Percentiles rank a stretch among this genome's conserved stretches.
Conservation (phyloP, 2,329 filamentous ascomycete genomes). For the Podosphaera leucotricha region DNA sequence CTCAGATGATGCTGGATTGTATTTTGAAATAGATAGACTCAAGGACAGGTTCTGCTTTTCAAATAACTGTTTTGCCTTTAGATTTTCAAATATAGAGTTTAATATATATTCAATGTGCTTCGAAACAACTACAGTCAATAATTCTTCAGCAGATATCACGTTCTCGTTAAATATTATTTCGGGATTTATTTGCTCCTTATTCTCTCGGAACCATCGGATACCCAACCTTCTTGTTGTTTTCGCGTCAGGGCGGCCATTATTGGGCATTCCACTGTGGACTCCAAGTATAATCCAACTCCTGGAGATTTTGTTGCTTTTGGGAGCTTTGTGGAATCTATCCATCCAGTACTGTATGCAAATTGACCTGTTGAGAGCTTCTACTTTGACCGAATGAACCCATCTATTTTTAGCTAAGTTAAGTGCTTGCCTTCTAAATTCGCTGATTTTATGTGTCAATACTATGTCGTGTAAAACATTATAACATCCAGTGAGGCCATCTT, state of each 20-base stretch:
- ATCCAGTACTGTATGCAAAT: conserved; percentile 85
- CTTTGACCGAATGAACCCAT: conserved; percentile 57
- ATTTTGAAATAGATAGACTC: conserved; percentile 29
- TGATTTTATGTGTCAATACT: conserved; percentile 74
- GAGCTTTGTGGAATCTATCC: conserved; percentile 23
- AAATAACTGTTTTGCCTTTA: conserved; percentile 38
- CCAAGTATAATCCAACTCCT: conserved; percentile 89
- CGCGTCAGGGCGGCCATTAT: conserved; percentile 19
- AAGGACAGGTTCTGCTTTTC: conserved; percentile 33
- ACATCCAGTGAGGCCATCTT: conserved; percentile 52
- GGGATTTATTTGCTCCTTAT: conserved; percentile 46
- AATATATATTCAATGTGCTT: conserved; percentile 53
- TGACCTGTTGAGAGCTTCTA: conserved; percentile 60
- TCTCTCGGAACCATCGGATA: conserved; percentile 66
- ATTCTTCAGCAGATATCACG: conserved; percentile 46
- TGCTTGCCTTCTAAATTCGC: conserved; percentile 58
- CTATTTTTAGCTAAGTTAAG: conserved; percentile 39
- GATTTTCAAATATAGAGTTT: conserved; percentile 34
- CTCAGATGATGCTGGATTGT: conserved; percentile 40
- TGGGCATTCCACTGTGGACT: conserved; percentile 38
- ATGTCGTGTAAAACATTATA: conserved; percentile 76
- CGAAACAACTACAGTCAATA: conserved; percentile 53
- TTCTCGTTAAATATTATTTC: conserved; percentile 42
- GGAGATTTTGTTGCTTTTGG: conserved; percentile 22
- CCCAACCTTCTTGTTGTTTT: conserved; percentile 30